Conservation (phyloP, 371 early-diverging fungal genomes). For the Polyrhizophydium stewartii region DNA sequence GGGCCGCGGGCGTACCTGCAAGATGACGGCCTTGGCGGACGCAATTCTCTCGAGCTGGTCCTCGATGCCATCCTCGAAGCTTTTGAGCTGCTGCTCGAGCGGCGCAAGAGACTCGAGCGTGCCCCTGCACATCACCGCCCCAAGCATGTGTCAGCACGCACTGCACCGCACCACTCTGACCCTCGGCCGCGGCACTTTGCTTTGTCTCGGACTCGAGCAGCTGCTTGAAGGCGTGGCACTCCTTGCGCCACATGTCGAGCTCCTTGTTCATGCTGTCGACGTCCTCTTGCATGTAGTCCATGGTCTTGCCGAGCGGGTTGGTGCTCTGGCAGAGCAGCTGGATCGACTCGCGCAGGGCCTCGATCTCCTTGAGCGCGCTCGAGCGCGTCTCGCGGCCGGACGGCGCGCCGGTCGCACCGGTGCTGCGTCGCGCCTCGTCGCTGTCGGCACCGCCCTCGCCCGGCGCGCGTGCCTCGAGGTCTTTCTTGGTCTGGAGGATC, state of each 20-base stretch:
- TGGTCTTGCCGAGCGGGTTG: slow-evolving; percentile 46
- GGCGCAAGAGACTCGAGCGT: slow-evolving; percentile 27
- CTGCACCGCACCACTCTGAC: background rate
- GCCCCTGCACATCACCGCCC: slow-evolving; percentile 6
- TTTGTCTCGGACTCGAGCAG: slow-evolving; percentile 21
- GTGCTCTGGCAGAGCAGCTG: slow-evolving; percentile 41
- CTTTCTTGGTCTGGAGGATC: slow-evolving; percentile 39
- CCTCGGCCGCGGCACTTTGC: slow-evolving; percentile 3
- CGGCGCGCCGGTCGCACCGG: background rate
- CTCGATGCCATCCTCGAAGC: slow-evolving; percentile 34
- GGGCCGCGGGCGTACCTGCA: slow-evolving; percentile 24
- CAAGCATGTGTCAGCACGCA: background rate
- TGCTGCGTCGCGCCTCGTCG: background rate
- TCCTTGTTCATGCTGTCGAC: slow-evolving; percentile 51
- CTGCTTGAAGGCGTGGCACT: slow-evolving; percentile 22
- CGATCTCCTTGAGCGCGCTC: slow-evolving; percentile 21
- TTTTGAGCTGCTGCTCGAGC: slow-evolving; percentile 29
- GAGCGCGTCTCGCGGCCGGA: slow-evolving; percentile 7
- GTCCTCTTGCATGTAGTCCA: slow-evolving; percentile 54
- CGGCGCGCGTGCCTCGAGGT: slow-evolving; percentile 19
- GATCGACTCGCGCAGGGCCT: slow-evolving; percentile 33
- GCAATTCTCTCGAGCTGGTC: slow-evolving; percentile 38
- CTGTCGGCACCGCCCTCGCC: slow-evolving; percentile 3
- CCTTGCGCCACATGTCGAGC: slow-evolving; percentile 38
- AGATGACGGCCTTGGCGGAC: slow-evolving; percentile 28